These are phyloP conservation scores for Chlorella ohadii DNA, from an alignment of 139 green algal genomes.

Conservation along the genomic window DNA sequence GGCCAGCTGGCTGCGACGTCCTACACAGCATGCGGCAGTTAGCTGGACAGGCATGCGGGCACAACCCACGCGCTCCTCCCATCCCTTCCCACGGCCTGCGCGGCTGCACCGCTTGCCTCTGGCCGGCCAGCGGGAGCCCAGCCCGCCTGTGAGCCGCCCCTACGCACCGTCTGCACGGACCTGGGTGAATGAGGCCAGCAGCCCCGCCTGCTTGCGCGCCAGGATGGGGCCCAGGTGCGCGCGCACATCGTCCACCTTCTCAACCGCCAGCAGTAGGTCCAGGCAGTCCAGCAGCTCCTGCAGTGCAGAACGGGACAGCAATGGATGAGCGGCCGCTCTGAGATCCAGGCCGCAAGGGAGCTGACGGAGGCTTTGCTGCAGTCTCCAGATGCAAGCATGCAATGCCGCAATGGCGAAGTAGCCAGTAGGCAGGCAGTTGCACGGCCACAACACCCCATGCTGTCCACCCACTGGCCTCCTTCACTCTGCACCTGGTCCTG, in stretches of 20 bases:
- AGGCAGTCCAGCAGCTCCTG: conserved; percentile 89
- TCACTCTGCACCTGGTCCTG: conserved; percentile 70
- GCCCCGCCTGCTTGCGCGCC: conserved; percentile 33
- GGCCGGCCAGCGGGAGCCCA: background rate
- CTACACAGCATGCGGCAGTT: background rate
- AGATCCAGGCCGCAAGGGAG: too few species aligned
- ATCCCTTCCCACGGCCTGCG: background rate
- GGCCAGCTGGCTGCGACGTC: too few species aligned
- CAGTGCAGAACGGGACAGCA: background rate
- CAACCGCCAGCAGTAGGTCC: conserved; percentile 77
- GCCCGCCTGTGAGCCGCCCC: background rate
- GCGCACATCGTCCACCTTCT: conserved; percentile 74
- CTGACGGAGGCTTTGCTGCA: too few species aligned
- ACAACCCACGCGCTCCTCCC: background rate
- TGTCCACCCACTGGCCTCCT: too few species aligned
- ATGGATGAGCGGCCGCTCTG: too few species aligned
- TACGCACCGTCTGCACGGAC: conserved; percentile 18
- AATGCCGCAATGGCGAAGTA: too few species aligned
- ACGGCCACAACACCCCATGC: too few species aligned
- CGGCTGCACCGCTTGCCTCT: background rate
- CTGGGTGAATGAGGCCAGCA: conserved; percentile 28
- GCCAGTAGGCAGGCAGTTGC: too few species aligned
- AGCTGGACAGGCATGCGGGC: too few species aligned
- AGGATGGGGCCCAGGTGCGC: conserved; percentile 49
- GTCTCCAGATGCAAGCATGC: too few species aligned